Percentiles rank a stretch among this genome's conserved stretches.
Evolutionary conservation across 139 green algal genomes (phyloP).

Genomic region (Volvox africanus): DNA sequence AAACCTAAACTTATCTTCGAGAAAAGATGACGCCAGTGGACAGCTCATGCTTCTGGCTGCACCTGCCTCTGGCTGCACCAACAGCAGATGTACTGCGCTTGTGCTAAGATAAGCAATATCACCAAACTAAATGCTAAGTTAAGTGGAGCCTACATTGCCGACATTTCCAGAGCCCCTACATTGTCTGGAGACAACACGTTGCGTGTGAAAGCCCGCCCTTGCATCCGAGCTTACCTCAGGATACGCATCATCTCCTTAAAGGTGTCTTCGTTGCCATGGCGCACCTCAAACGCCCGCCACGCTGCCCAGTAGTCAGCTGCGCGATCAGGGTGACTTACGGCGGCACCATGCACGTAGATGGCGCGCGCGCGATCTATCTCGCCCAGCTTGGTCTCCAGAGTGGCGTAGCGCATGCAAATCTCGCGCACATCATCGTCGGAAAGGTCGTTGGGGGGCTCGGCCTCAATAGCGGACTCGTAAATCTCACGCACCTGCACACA

Average conservation of each 20-base stretch:
- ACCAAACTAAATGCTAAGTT: too few relatives aligned
- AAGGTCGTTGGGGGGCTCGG: constrained; percentile 78
- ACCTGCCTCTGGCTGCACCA: too few relatives aligned
- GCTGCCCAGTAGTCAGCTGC: constrained; percentile 88
- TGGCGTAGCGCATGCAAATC: constrained; percentile 89
- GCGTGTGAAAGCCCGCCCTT: too few relatives aligned
- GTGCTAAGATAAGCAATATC: too few relatives aligned
- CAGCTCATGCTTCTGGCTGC: too few relatives aligned
- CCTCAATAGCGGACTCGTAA: constrained; percentile 93
- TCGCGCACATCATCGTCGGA: constrained; percentile 81
- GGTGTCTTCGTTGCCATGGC: constrained; percentile 95
- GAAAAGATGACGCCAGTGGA: too few relatives aligned
- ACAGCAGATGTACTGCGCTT: too few relatives aligned
- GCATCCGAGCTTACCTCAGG: constrained; percentile 82
- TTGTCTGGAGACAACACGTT: too few relatives aligned
- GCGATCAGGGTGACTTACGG: constrained; percentile 51
- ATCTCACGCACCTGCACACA: constrained; percentile 88
- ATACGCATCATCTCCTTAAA: constrained; percentile 99
- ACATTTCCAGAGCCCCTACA: too few relatives aligned
- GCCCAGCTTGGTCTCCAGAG: constrained; percentile 90
- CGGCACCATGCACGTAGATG: constrained; percentile 88
- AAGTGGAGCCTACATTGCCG: too few relatives aligned
- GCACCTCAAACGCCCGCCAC: constrained; percentile 74
- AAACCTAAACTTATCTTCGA: too few relatives aligned
- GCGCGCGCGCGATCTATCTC: constrained; percentile 96